Base-by-base conservation (phyloP, 768 basidiomycete genomes). In the Pleurotus ostreatus region DNA sequence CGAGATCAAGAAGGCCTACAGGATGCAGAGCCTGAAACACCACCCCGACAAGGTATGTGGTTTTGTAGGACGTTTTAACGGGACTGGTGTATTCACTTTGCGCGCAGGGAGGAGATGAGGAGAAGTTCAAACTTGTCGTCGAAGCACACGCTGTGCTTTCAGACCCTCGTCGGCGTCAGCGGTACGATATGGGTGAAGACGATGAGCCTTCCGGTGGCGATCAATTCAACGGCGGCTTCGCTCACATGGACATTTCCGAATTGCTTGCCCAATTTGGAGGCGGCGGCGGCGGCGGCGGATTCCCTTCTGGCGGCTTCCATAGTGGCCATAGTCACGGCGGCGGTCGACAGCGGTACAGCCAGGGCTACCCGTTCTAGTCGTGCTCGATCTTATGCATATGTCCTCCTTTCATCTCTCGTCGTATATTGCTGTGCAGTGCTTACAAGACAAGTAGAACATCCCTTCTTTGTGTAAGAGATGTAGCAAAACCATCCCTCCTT, bases 1-100 rank as follows among this genome's bases (percentile, higher is more conserved):
- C 3, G 92, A 94, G 23, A 88, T 97, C 63, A 94, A 91, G 77
- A 97, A 94, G 72, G 96, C 81, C 30, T 98, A 98, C 70, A 80
- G 94, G 58, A 80, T 85, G 62, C 90, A 94, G 71, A 90, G 88
- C 63, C 70, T 94, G 68, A 89, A 84, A 62, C 89, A 92, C 62
- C 89, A 92, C 70, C 89, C 89, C 46, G 90, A 92, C 69, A 92
- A 92, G 81, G 86, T 86, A 16, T 22, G 71, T 44, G 22, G 20
- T 6, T 15, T 15, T n/a, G 34, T 23, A 26, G 30, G 30, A 11
- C 23, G 4, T 23, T 34, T 34, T 1, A 9, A 11, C 9, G 30
- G 30, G 2, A 8, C 30, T 34, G 8, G 15, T 13, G 51, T 20
- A 55, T 38, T 6, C 18, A 25, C 43, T 37, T 22, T 40, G 30